Evolutionary conservation across 257 asterid genomes (phyloP), one percentile per base, ranked within the genome.

Genomic region (Solanum virginianum): DNA sequence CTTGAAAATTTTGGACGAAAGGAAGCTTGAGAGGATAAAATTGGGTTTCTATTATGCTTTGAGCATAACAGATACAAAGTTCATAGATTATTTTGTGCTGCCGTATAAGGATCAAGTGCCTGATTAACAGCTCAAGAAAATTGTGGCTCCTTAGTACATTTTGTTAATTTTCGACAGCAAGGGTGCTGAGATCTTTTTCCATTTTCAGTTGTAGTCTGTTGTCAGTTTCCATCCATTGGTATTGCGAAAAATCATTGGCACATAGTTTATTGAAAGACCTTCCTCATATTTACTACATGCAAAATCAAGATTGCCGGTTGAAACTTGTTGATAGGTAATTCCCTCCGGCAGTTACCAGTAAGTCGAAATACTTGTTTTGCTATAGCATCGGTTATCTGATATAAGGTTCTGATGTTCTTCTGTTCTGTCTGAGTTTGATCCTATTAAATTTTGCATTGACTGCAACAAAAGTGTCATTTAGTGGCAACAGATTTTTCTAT

Each of bases 31-130:
- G 4, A 57, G 60, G 43, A 66, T 18, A 32, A 85, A 2, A 10
- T 51, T 3, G 14, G n/a, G 4, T n/a, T 47, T 74, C 1, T 80
- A 39, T 62, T 0, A 13, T 53, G 49, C n/a, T 45, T 3, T 74
- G 45, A 0, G 4, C 13, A 1, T 62, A 10, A 1, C 75, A 12
- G 84, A 85, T 0, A 2, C 56, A 8, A 60, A 81, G 39, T 85
- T 87, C 80, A 11, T 49, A 10, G 20, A 56, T 12, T 9, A 14
- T 60, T 87, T 56, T 54, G 66, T 87, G 72, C 84, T 72, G 43
- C 86, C 86, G 16, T 82, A 26, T 80, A 60, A 60, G 83, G 89
- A 84, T 81, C 72, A 60, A 32, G 18, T 84, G 20, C 83, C 84
- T 36, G 84, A 71, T 18, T 7, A 81, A 32, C 71, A 83, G 6